Percentiles rank a stretch among this genome's conserved stretches.
Conservation (phyloP, 768 basidiomycete species). For the Inosperma sp. region DNA sequence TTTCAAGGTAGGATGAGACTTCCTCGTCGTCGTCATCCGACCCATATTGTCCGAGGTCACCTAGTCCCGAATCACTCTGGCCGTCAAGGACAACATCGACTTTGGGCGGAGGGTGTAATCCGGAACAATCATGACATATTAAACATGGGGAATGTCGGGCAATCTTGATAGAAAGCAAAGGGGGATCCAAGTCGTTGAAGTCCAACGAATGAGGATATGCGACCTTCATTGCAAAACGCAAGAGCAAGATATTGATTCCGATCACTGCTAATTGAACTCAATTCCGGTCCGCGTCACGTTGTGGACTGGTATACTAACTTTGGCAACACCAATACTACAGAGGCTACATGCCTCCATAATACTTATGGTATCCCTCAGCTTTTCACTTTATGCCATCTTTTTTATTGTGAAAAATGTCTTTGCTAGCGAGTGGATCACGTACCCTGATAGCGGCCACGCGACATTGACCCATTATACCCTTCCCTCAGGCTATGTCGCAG, state of each 20-base stretch:
- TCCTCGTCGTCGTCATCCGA: conserved; percentile 72
- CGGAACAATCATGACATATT: conserved; percentile 59
- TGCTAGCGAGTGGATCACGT: conserved; percentile 53
- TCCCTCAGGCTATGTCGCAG: conserved; percentile 53
- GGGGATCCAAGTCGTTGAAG: conserved; percentile 42
- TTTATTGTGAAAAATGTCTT: not conserved
- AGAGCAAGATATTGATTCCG: conserved; percentile 7
- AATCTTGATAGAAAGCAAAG: conserved; percentile 65
- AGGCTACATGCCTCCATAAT: conserved; percentile 6
- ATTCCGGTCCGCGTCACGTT: not conserved
- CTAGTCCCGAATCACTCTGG: conserved; percentile 46
- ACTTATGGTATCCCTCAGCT: conserved; percentile 10
- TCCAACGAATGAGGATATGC: conserved; percentile 63
- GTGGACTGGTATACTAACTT: not conserved
- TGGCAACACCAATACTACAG: not conserved
- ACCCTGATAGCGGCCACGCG: conserved; percentile 57
- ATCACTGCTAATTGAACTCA: conserved; percentile 5
- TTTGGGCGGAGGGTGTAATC: conserved; percentile 60
- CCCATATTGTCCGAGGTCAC: conserved; percentile 58
- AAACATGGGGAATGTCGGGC: conserved; percentile 77
- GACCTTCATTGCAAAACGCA: conserved; percentile 46
- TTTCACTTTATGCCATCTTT: conserved; percentile 15
- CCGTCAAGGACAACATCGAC: conserved; percentile 57
- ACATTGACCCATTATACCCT: conserved; percentile 76
- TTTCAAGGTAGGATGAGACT: conserved; percentile 49